Evolutionary conservation across 2,329 filamentous ascomycete genomes (phyloP).

Genomic region (Lachnellula occidentalis): DNA sequence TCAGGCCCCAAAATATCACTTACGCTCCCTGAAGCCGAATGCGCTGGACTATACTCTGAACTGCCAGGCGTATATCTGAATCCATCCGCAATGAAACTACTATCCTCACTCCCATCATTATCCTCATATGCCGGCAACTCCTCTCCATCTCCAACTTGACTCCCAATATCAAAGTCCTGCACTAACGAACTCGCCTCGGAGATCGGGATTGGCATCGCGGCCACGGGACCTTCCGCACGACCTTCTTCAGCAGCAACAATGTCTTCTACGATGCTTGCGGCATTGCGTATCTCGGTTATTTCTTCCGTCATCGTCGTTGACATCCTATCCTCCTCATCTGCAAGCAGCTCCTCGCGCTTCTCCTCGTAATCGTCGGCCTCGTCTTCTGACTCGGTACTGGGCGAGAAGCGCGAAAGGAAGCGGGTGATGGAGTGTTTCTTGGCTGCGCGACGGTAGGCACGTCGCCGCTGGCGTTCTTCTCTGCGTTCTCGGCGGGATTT

Average conservation of each 20-base stretch:
- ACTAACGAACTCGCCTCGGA: slow-evolving; percentile 1
- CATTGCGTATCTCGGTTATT: slow-evolving; percentile 21
- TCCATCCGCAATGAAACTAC: slow-evolving; percentile 24
- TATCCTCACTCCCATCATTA: slow-evolving; percentile 20
- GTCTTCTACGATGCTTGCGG: slow-evolving; percentile 19
- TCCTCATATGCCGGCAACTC: slow-evolving; percentile 27
- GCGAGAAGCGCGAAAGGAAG: slow-evolving; percentile 11
- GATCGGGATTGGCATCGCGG: neutral
- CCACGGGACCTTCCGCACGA: neutral
- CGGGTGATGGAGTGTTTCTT: slow-evolving; percentile 16
- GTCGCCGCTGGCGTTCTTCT: slow-evolving; percentile 16
- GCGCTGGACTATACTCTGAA: slow-evolving; percentile 18
- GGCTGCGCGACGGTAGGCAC: slow-evolving; percentile 15
- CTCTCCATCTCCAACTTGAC: slow-evolving; percentile 15
- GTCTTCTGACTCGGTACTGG: slow-evolving; percentile 3
- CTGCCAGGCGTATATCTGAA: slow-evolving; percentile 26
- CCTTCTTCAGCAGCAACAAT: slow-evolving; percentile 19
- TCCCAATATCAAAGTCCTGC: slow-evolving; percentile 9
- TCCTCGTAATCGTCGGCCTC: slow-evolving; percentile 20
- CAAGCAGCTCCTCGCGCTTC: slow-evolving; percentile 14
- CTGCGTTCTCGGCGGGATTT: slow-evolving; percentile 13
- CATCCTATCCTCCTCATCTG: slow-evolving; percentile 18
- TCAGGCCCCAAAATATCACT: slow-evolving; percentile 25
- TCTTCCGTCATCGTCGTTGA: slow-evolving; percentile 22
- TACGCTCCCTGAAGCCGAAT: slow-evolving; percentile 18